Evolutionary conservation across 2,329 filamentous ascomycete species (phyloP).

Genomic region (Fusarium sp.): DNA sequence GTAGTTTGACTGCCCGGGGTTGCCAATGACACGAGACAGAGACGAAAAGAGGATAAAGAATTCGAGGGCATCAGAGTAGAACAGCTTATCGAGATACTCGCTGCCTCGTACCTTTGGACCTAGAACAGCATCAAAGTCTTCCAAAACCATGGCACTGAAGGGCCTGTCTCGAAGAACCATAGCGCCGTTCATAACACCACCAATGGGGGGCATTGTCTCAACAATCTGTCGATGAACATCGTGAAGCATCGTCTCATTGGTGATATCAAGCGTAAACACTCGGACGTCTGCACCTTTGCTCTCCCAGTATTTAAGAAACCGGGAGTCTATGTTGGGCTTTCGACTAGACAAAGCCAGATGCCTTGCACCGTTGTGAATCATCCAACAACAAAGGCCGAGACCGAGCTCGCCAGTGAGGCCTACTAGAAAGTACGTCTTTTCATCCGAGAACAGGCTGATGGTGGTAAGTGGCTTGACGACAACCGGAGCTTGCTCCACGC

Average conservation of each 20-base stretch:
- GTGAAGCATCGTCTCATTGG: conserved; percentile 10
- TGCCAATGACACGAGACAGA: not conserved
- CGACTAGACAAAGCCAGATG: not conserved
- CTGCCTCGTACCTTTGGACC: conserved; percentile 8
- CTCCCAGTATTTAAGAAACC: not conserved
- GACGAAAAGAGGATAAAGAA: conserved; percentile 15
- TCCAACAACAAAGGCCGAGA: not conserved
- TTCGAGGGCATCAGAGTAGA: not conserved
- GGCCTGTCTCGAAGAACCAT: conserved; percentile 2
- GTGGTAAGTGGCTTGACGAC: too few relatives aligned
- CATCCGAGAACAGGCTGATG: too few relatives aligned
- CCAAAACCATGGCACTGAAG: not conserved
- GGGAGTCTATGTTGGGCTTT: not conserved
- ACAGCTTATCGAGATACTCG: conserved; percentile 1
- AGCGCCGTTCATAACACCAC: conserved; percentile 8
- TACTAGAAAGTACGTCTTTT: not conserved
- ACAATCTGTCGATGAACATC: conserved; percentile 23
- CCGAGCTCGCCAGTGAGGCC: not conserved
- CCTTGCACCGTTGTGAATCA: conserved; percentile 3
- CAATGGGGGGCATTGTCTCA: conserved; percentile 5
- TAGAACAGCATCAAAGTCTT: not conserved
- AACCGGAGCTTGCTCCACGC: too few relatives aligned
- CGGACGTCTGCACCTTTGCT: not conserved
- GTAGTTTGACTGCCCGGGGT: conserved; percentile 10
- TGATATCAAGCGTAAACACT: conserved; percentile 11